A percentile compares a stretch with the other conserved stretches of the same genome.
phyloP scores from a whole-genome alignment of 345 rosid genomes.

The Anacardium occidentale region DNA sequence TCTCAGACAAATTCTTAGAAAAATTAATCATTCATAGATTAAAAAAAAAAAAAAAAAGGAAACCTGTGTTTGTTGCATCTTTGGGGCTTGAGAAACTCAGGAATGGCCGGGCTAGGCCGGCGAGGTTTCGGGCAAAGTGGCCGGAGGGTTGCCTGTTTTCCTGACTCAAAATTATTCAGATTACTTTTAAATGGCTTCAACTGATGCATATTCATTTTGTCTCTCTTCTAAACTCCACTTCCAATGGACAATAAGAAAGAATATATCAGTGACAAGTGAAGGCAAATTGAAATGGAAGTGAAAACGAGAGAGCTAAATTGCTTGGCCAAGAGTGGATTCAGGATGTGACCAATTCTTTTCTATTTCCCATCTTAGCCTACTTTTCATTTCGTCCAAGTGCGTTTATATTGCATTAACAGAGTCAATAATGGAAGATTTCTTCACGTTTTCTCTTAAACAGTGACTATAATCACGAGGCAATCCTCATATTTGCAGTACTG shows the following conservation, averaged over 20 bases:
- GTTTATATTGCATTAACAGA: background rate
- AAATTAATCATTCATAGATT: background rate
- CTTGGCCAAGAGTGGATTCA: background rate
- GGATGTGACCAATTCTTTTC: background rate
- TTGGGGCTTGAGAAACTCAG: conserved; percentile 61
- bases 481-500: too few relatives aligned
- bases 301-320: background rate
- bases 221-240: background rate
- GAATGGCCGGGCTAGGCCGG: conserved; percentile 44
- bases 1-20: background rate
- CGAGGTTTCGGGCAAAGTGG: conserved; percentile 82
- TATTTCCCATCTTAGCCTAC: background rate
- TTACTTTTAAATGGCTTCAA: conserved; percentile 34
- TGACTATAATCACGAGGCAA: too few relatives aligned
- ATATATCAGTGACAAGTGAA: conserved; percentile 26
- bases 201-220: conserved; percentile 45
- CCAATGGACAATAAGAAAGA: conserved; percentile 4
- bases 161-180: conserved; percentile 29
- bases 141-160: conserved; percentile 22
- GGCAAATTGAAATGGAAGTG: conserved; percentile 28
- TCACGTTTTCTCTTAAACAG: background rate
- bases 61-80: conserved; percentile 54
- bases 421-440: background rate
- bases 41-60: too few relatives aligned
- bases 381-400: background rate